These are phyloP conservation scores for Russula compacta DNA, from an alignment of 768 basidiomycete species.

Conservation along the genomic window DNA sequence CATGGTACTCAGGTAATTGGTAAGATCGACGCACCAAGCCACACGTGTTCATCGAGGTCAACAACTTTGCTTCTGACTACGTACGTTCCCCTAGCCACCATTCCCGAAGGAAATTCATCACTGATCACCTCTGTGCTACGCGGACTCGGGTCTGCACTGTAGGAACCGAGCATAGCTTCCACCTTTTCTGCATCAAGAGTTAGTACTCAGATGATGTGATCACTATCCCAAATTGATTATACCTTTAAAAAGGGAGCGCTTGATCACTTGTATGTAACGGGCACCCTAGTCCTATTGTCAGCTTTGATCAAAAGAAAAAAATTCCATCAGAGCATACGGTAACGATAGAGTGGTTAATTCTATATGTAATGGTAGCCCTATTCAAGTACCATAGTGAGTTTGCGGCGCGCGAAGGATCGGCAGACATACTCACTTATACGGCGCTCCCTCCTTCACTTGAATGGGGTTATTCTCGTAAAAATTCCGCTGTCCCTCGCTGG, in stretches of 20 bases:
- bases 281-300: constrained; percentile 43
- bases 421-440: constrained; percentile 62
- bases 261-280: constrained; percentile 84
- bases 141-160: constrained; percentile 63
- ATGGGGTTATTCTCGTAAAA: constrained; percentile 72
- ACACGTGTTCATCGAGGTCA: constrained; percentile 80
- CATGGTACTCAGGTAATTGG: not conserved
- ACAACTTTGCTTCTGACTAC: constrained; percentile 70
- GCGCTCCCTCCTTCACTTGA: constrained; percentile 73
- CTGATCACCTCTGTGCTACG: constrained; percentile 72
- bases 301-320: not conserved
- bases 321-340: constrained; percentile 39
- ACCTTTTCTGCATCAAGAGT: constrained; percentile 49
- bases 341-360: constrained; percentile 84
- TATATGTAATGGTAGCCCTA: constrained; percentile 76
- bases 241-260: constrained; percentile 71
- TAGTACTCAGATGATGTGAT: constrained; percentile 3
- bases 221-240: constrained; percentile 10
- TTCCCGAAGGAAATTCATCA: constrained; percentile 60
- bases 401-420: not conserved
- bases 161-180: constrained; percentile 93
- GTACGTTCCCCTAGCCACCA: constrained; percentile 77
- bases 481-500: constrained; percentile 36
- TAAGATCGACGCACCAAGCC: constrained; percentile 48
- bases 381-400: constrained; percentile 6